A percentile compares a stretch with the other conserved stretches of the same genome.
phyloP scores from a whole-genome alignment of 192 early-diverging fungal species.

The Coemansia sp. region DNA sequence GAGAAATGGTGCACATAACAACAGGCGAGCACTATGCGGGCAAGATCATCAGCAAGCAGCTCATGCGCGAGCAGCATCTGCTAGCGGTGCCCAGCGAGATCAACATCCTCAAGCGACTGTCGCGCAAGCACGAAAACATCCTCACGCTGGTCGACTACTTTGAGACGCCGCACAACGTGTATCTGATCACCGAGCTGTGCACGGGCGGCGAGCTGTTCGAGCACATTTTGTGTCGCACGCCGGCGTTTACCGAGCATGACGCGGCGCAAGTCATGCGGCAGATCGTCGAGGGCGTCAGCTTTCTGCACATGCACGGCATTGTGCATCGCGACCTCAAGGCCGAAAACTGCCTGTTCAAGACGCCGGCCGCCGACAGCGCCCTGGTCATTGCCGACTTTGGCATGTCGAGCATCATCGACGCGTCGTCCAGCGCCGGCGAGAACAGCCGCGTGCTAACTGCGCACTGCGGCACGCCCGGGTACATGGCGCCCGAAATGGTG shows the following conservation, averaged over 20 bases:
- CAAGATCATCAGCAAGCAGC: slow-evolving; percentile 79
- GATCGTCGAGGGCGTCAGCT: slow-evolving; percentile 79
- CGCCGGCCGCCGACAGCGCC: slow-evolving; percentile 59
- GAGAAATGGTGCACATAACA: slow-evolving; percentile 60
- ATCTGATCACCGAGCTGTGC: slow-evolving; percentile 77
- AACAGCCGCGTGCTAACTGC: slow-evolving; percentile 66
- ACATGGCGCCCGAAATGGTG: slow-evolving; percentile 70
- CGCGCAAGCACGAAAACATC: slow-evolving; percentile 72
- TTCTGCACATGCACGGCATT: slow-evolving; percentile 82
- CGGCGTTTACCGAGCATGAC: slow-evolving; percentile 75
- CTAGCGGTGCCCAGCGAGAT: slow-evolving; percentile 75
- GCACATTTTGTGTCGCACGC: slow-evolving; percentile 66
- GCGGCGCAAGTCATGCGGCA: slow-evolving; percentile 78
- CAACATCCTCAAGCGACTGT: slow-evolving; percentile 66
- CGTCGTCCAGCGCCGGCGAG: slow-evolving; percentile 14
- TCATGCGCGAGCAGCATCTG: slow-evolving; percentile 68
- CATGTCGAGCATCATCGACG: slow-evolving; percentile 63
- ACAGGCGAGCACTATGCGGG: slow-evolving; percentile 74
- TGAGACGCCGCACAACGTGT: slow-evolving; percentile 76
- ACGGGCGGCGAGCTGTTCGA: slow-evolving; percentile 95
- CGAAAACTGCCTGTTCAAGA: slow-evolving; percentile 78
- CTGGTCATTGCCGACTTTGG: slow-evolving; percentile 86
- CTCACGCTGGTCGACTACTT: slow-evolving; percentile 78
- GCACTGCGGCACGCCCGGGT: slow-evolving; percentile 80
- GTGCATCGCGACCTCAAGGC: slow-evolving; percentile 85